Evolutionary conservation across 306 rosid species (phyloP).

Genomic region (Pachyrhizus erosus): DNA sequence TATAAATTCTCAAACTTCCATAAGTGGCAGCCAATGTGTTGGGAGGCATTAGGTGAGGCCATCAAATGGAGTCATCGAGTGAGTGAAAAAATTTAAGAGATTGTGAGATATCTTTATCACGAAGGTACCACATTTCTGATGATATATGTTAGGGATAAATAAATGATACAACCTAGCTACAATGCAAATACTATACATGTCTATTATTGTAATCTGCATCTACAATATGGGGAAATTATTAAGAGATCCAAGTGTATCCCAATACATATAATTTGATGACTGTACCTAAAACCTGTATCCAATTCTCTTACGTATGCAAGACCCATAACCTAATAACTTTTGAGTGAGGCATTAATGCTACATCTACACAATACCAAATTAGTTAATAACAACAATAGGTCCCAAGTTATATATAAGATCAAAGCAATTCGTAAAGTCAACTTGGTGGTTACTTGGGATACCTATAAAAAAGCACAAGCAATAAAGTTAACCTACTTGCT

Average conservation of each 20-base stretch:
- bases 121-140: neutral
- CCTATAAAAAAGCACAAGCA: conserved; percentile 31
- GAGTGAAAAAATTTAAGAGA: neutral
- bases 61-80: neutral
- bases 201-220: neutral
- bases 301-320: neutral
- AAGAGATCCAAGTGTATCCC: conserved; percentile 21
- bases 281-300: conserved; percentile 1
- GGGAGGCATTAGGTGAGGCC: conserved; percentile 27
- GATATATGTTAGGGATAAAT: conserved; percentile 14
- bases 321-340: conserved; percentile 32
- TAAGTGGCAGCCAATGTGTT: neutral
- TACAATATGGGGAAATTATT: conserved; percentile 2
- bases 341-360: conserved; percentile 21
- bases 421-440: conserved; percentile 33
- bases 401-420: conserved; percentile 1
- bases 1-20: neutral
- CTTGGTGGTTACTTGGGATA: conserved; percentile 37
- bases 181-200: neutral
- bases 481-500: conserved; percentile 33
- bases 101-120: neutral
- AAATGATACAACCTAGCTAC: conserved; percentile 31
- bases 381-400: neutral
- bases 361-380: conserved; percentile 30
- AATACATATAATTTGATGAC: conserved; percentile 11